A percentile compares a stretch with the other conserved stretches of the same genome.
Conservation (phyloP, 257 asterid species). For the Ocimum tenuiflorum region DNA sequence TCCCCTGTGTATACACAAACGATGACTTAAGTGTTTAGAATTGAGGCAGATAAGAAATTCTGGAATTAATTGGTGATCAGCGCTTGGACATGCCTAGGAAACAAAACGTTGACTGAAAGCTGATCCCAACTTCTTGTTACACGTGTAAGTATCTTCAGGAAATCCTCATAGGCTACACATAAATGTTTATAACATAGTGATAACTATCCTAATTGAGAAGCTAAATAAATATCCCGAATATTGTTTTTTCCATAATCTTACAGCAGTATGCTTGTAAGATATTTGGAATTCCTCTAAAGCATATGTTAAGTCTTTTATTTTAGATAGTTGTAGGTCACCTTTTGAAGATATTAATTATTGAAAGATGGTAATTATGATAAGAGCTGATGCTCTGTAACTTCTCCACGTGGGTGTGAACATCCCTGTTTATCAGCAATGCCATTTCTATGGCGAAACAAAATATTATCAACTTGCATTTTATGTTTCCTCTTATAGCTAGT, state of each 20-base stretch:
- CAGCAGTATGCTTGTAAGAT: too few species aligned
- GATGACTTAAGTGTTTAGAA: not conserved
- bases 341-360: not conserved
- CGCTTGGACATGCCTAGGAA: not conserved
- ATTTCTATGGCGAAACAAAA: not conserved
- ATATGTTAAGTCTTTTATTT: not conserved
- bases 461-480: slow-evolving; percentile 1
- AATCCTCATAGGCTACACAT: not conserved
- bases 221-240: not conserved
- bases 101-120: not conserved
- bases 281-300: not conserved
- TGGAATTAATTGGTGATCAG: slow-evolving; percentile 1
- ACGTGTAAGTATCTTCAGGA: not conserved
- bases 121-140: slow-evolving; percentile 12
- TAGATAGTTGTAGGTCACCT: not conserved
- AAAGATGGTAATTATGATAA: not conserved
- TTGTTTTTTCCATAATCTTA: not conserved
- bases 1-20: not conserved
- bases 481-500: not conserved
- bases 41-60: slow-evolving; percentile 8
- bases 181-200: not conserved
- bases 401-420: not conserved
- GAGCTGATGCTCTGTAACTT: not conserved
- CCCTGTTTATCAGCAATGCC: not conserved
- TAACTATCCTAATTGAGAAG: not conserved